Evolutionary conservation across 768 basidiomycete genomes (phyloP), one percentile per base, ranked within the genome.

Genomic region (Multifurca ochricompacta): DNA sequence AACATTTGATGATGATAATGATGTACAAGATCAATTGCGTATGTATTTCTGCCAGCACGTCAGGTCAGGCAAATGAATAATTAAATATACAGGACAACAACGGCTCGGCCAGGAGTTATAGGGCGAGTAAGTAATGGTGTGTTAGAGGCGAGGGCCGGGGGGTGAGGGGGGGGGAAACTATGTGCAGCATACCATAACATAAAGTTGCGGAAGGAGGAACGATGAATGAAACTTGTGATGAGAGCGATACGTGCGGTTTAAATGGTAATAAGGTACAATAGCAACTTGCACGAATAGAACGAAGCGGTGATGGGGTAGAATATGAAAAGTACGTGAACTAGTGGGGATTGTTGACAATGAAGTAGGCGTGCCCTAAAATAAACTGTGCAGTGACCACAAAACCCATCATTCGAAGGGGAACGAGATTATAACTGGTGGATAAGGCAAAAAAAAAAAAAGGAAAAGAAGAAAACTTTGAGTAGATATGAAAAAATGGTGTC

Each of bases 181-280:
- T 57, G 56, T 57, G 51, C 51, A 57, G 51, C 56, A 52, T 54
- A 48, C 31, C 55, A 56, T 57, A 57, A 57, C 50, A 57, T 57
- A 52, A 47, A 48, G 45, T 46, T 52, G 56, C 51, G 34, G 49
- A 44, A 46, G 36, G 21, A 31, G 49, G 35, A 39, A 52, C 25
- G 11, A 35, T 57, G 39, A 42, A n/a, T n/a, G n/a, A n/a, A n/a
- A 37, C 31, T 41, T 47, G 44, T 57, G 44, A 49, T 31, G 56
- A 42, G 39, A 52, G 39, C 39, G 50, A 56, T 46, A 27, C 19
- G 40, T 57, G 56, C 28, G 11, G 49, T 52, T 52, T 42, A 57
- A 56, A 52, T 34, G 44, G 36, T n/a, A 42, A 36, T 57, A 57
- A 41, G 56, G 56, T 57, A 57, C 50, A 57, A 18, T 57, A 52